A percentile compares a stretch with the other conserved stretches of the same genome.
These are phyloP conservation scores for Mollisiaceae sp. DNA, from an alignment of 2,329 filamentous ascomycete species.

Conservation along the genomic window DNA sequence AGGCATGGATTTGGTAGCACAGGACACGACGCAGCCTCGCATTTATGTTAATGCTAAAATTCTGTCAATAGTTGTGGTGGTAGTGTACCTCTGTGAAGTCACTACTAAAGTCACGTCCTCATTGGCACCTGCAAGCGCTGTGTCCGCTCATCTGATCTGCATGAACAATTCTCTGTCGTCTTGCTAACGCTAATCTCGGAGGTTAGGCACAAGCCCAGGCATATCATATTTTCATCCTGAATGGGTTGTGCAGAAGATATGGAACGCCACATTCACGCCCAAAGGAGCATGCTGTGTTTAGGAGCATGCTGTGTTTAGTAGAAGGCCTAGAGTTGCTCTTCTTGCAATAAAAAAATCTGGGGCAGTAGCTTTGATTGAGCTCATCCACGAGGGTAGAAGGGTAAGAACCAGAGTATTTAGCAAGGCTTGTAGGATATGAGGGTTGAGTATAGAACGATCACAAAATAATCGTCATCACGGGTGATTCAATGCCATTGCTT, in stretches of 20 bases:
- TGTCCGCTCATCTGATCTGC: slow-evolving; percentile 8
- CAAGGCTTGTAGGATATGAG: slow-evolving; percentile 50
- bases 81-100: background rate
- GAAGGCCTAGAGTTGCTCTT: slow-evolving; percentile 65
- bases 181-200: background rate
- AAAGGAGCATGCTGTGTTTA: slow-evolving; percentile 63
- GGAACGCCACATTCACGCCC: slow-evolving; percentile 70
- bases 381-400: slow-evolving; percentile 50
- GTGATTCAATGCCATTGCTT: slow-evolving; percentile 43
- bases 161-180: background rate
- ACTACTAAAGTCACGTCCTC: slow-evolving; percentile 2
- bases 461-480: slow-evolving; percentile 22
- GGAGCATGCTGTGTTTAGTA: slow-evolving; percentile 66
- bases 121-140: slow-evolving; percentile 7
- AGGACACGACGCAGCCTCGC: slow-evolving; percentile 1
- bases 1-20: background rate
- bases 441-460: slow-evolving; percentile 11
- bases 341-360: slow-evolving; percentile 86
- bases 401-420: slow-evolving; percentile 83
- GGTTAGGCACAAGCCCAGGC: background rate
- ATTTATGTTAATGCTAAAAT: slow-evolving; percentile 1
- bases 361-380: slow-evolving; percentile 65
- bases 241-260: slow-evolving; percentile 66
- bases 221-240: background rate
- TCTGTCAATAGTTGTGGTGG: background rate